A percentile compares a stretch with the other conserved stretches of the same genome.
Conservation (phyloP, 306 rosid species). For the Fragaria ananassa region DNA sequence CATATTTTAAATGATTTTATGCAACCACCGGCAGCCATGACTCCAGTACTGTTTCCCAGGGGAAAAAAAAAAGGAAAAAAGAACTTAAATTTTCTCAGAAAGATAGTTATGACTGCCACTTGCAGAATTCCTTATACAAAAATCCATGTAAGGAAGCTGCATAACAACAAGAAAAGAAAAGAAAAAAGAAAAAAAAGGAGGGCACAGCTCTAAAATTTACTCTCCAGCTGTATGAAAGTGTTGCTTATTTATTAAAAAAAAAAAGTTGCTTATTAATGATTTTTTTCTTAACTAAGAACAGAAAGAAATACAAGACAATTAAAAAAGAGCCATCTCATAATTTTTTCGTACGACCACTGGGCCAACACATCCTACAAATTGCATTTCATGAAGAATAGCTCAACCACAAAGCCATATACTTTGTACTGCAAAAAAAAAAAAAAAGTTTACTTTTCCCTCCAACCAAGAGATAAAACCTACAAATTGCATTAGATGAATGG, state of each 20-base stretch:
- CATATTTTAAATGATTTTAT: background rate
- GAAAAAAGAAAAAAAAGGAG: background rate
- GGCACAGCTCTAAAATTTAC: background rate
- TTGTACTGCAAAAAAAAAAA: background rate
- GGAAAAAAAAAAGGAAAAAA: background rate
- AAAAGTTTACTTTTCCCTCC: background rate
- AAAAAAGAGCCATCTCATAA: background rate
- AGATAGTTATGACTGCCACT: background rate
- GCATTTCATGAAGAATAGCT: background rate
- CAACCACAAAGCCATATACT: background rate
- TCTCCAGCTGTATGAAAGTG: background rate
- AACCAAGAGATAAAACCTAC: background rate
- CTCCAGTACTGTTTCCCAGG: background rate
- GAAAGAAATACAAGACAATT: background rate
- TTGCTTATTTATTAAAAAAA: too few species aligned
- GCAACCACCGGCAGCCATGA: background rate
- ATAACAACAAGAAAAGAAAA: background rate
- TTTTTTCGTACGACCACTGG: background rate
- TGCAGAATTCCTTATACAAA: background rate
- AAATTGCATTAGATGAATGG: background rate
- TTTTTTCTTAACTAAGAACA: background rate
- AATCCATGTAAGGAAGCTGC: background rate
- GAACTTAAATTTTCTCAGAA: background rate
- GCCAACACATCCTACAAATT: background rate
- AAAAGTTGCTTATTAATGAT: background rate